These are phyloP conservation scores for Suillus bovinus DNA, from an alignment of 768 basidiomycete genomes.

Conservation along the genomic window DNA sequence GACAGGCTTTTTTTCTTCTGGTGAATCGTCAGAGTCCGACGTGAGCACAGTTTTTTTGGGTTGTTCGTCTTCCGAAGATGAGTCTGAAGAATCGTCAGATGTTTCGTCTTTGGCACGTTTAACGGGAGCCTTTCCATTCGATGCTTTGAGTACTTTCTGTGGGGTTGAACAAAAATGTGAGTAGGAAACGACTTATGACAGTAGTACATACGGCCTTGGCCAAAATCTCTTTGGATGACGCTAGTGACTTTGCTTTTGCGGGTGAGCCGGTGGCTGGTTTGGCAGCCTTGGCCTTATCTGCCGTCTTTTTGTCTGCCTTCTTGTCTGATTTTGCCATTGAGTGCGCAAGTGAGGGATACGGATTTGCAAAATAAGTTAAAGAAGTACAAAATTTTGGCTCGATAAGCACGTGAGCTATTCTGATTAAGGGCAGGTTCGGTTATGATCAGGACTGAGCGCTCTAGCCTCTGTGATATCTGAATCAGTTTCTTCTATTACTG, in stretches of 20 bases:
- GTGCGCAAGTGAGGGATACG: constrained; percentile 12
- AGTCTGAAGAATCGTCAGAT: constrained; percentile 31
- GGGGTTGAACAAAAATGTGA: neutral
- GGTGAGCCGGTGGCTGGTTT: constrained; percentile 31
- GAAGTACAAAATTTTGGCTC: constrained; percentile 20
- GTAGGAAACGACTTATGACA: neutral
- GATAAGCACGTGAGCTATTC: constrained; percentile 22
- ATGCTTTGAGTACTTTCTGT: constrained; percentile 21
- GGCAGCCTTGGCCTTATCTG: constrained; percentile 31
- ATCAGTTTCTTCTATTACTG: neutral
- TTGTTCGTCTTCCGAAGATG: constrained; percentile 37
- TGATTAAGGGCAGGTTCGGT: constrained; percentile 28
- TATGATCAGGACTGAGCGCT: neutral
- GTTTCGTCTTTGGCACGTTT: constrained; percentile 24
- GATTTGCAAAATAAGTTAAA: neutral
- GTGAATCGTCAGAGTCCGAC: constrained; percentile 20
- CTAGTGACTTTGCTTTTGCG: constrained; percentile 27
- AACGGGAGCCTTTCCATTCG: constrained; percentile 21
- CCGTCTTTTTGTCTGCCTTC: constrained; percentile 35
- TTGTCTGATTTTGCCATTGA: constrained; percentile 45
- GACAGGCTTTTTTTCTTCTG: constrained; percentile 26
- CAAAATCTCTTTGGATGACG: constrained; percentile 43
- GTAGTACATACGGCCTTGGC: constrained; percentile 37
- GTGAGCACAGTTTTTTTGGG: constrained; percentile 25
- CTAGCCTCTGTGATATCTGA: too few species aligned